Conservation (phyloP, 768 basidiomycete genomes). For the Tylopilus rubrobrunneus region DNA sequence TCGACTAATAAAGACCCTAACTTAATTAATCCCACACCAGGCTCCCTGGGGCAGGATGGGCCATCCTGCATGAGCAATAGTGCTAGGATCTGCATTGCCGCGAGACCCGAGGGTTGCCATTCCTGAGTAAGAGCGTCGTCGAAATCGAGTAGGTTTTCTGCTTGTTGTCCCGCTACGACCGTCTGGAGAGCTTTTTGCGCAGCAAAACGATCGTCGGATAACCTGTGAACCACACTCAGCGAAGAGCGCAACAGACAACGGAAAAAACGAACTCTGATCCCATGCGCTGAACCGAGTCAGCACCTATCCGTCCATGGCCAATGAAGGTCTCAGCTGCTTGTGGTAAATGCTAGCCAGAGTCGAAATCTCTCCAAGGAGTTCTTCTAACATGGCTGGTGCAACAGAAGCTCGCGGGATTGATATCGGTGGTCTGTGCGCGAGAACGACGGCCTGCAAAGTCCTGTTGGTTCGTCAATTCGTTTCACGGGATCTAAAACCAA, state of each 20-base stretch:
- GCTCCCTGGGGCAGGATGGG: too few species aligned
- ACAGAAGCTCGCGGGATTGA: constrained; percentile 90
- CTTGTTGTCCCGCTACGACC: constrained; percentile 85
- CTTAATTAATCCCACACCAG: too few species aligned
- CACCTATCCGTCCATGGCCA: constrained; percentile 84
- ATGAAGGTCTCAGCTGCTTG: constrained; percentile 94
- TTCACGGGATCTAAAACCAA: background rate
- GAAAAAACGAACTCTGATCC: constrained; percentile 49
- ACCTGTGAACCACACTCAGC: constrained; percentile 31
- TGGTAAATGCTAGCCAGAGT: constrained; percentile 93
- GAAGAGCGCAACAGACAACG: background rate
- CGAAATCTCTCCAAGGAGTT: constrained; percentile 86
- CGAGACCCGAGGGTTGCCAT: constrained; percentile 64
- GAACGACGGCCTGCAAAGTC: constrained; percentile 67
- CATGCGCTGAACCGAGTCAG: constrained; percentile 69
- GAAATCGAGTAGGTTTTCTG: constrained; percentile 94
- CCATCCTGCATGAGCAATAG: too few species aligned
- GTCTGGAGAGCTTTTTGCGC: constrained; percentile 84
- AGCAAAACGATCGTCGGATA: constrained; percentile 66
- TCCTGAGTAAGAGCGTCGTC: constrained; percentile 65
- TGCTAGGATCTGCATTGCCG: constrained; percentile 72
- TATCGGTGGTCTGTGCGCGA: constrained; percentile 90
- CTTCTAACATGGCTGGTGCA: constrained; percentile 80
- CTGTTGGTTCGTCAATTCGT: background rate
- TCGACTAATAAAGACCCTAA: too few species aligned